Base-by-base conservation (phyloP, 1,139 yeast species). In the Maudiozyma humilis region DNA sequence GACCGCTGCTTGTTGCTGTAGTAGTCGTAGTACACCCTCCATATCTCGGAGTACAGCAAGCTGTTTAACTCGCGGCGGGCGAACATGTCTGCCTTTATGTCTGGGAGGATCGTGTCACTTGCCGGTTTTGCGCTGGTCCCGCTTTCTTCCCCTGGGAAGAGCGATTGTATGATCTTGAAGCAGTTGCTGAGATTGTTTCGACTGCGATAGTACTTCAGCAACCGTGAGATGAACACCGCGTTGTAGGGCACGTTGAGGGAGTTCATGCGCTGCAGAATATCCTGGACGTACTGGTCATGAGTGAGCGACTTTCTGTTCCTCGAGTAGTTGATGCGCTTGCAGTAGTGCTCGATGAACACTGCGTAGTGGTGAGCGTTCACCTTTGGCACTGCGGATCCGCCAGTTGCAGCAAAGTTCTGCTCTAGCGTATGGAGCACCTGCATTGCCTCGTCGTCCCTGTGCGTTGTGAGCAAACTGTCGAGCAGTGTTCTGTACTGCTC, bases 321-420 rank as follows among this genome's bases (percentile, higher is more conserved):
- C 10, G 27, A 23, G 6, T 6, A 31, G 33, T 19, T 38, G 27
- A 13, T 17, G 14, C 18, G 23, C 12, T 20, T 16, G 17, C 46
- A 42, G 41, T 52, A 60, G 41, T 52, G 51, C 17, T 54, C 51
- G 13, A 59, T 41, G 36, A 59, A 55, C n/a, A 48, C 43, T 0
- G 59, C 53, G 39, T 59, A 61, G 45, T 60, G 64, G 41, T 55
- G 58, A 3, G 62, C 56, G 37, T 51, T 54, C 4, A 51, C 55
- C 18, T 45, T 43, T 1, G 52, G 39, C 34, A 35, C 8, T 23
- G 45, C 12, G 40, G 12, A 16, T 36, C 15, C 16, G 17, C 38
- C 3, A 34, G 27, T n/a, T 18, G 18, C n/a, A 19, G 25, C 10
- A 27, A 25, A n/a, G 29, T n/a, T 19, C 14, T 47, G 40, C 37